Evolutionary conservation across 1,284 basidiomycete genomes (phyloP), one percentile per base, ranked within the genome.

Genomic region (Leccinum solheimii): DNA sequence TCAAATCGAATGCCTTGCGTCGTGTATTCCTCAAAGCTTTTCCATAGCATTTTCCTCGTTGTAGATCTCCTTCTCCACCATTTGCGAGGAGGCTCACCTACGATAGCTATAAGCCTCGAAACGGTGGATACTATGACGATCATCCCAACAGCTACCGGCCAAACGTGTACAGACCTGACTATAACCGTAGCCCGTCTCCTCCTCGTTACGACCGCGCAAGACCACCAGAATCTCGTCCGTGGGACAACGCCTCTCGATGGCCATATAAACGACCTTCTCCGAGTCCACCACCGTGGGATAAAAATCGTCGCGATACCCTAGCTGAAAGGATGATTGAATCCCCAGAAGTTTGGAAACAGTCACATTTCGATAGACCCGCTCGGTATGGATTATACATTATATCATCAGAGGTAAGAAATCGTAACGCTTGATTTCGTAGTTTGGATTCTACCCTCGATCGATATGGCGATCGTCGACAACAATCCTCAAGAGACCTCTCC

Each of bases 241-340:
- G 79, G 78, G 69, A 72, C 36, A 67, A 74, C 10, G 32, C 60
- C 27, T 51, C 70, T 56, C 67, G 70, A 58, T 78, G 74, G 79
- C 64, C 62, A 19, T 55, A 67, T 61, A 72, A 69, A 49, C 68
- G 67, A 63, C 64, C 75, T 49, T 70, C 75, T 48, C 69, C 79
- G 52, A 69, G 77, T 62, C 70, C 77, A 58, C 69, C 76, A 32
- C 66, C 74, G 58, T 71, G 67, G 62, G 74, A 75, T 56, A 73
- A 60, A 67, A 70, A 50, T 67, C 72, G 73, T 58, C 79, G 79
- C 59, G 82, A 81, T 63, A 75, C 70, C 59, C 70, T 83, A 61
- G 78, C 83, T 26, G 80, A 82, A 62, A 79, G 86, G 63, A 82
- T 86, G 79, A 86, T 90, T 69, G 88, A 90, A 72, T 86, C 88